Base-by-base conservation (phyloP, 2,329 filamentous ascomycete species). In the Sporothrix brasiliensis region DNA sequence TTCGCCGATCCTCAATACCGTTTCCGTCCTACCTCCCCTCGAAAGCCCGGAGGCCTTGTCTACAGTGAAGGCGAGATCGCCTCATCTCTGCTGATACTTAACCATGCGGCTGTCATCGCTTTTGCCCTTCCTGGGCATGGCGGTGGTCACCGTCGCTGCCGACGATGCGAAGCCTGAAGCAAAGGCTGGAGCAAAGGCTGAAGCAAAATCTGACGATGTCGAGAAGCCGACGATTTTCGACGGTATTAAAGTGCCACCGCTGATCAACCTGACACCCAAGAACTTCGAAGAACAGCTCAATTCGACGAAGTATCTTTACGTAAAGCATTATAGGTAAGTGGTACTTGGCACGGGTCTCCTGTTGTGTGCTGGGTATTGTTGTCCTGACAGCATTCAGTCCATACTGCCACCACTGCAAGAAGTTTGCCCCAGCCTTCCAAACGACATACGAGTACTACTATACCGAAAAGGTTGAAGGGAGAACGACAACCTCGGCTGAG, bases 391-490 rank as follows among this genome's bases (percentile, higher is more conserved):
- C 39, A 68, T 58, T 7, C 14, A 88, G 87, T 75, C 87, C 87
- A 13, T 87, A 83, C 74, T 89, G 87, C 80, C 85, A 85, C 61
- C 93, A 97, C 80, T 97, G 94, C 82, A 86, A 86, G 78, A 83
- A 86, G 66, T 92, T 93, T 77, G 93, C 92, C 68, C 95, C 95
- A 9, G 90, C 88, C 67, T 97, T 89, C 84, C 93, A 98, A 81
- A 97, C 94, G 5, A 80, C 94, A 16, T 97, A 98, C 84, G 95
- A 99, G 82, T 97, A 90, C 80, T 99, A 97, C 83, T 83, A 92
- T 82, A 97, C 94, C 50, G 95, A 92, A 50, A 90, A 93, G 76
- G 75, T 83, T 81, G 76, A 83, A 79, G 75, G 86, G 81, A 75
- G 83, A 78, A 73, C 87, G 81, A 81, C 85, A 53, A 80, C 81